phyloP scores from a whole-genome alignment of 495 filamentous ascomycete species.

The Paragyromitra xinjiangensis region DNA sequence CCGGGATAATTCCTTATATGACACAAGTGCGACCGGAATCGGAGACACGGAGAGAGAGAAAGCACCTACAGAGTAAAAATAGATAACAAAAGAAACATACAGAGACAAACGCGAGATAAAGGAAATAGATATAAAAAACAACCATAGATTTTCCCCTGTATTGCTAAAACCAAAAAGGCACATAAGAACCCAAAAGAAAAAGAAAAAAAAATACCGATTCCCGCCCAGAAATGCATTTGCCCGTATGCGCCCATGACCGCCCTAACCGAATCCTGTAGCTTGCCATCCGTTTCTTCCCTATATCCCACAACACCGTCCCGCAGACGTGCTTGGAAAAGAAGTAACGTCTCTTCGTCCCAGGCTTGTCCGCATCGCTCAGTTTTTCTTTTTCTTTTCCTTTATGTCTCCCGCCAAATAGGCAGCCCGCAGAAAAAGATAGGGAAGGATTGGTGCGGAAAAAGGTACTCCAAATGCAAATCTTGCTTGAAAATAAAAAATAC shows the following conservation, averaged over 20 bases:
- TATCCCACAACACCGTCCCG: conserved; percentile 10
- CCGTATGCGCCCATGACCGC: conserved; percentile 52
- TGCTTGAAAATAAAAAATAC: conserved; percentile 53
- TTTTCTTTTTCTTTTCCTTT: conserved; percentile 25
- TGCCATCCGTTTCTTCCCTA: conserved; percentile 17
- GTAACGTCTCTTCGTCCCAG: conserved; percentile 32
- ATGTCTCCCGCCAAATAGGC: conserved; percentile 10
- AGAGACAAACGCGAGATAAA: conserved; percentile 23
- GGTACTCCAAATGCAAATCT: conserved; percentile 50
- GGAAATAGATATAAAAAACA: conserved; percentile 31
- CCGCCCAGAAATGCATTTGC: conserved; percentile 50
- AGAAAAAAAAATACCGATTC: conserved; percentile 17
- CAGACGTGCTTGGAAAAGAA: conserved; percentile 25
- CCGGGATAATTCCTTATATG: conserved; percentile 40
- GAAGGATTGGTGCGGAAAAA: conserved; percentile 32
- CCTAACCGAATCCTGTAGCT: conserved; percentile 41
- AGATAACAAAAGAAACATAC: conserved; percentile 38
- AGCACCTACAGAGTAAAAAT: conserved; percentile 24
- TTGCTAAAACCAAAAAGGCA: conserved; percentile 35
- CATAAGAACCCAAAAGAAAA: conserved; percentile 14
- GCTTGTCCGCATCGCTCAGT: conserved; percentile 1
- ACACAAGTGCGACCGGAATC: conserved; percentile 31
- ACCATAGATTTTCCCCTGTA: conserved; percentile 45
- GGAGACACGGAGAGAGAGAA: conserved; percentile 1
- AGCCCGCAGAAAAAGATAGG: conserved; percentile 43